Conservation (phyloP, 2,329 filamentous ascomycete species). For the Monilinia polystroma region DNA sequence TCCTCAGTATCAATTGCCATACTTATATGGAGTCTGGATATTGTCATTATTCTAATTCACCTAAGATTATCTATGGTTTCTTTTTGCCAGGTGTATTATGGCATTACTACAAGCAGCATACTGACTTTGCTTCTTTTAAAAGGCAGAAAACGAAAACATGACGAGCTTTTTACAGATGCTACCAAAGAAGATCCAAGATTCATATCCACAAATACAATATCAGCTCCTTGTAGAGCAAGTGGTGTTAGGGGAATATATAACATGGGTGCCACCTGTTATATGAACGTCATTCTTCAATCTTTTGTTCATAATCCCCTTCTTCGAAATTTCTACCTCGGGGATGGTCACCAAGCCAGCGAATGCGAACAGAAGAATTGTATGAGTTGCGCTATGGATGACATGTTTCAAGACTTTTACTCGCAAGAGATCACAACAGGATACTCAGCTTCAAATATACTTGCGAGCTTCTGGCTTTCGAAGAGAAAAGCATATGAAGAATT, state of each 20-base stretch:
- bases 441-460: slow-evolving; percentile 83
- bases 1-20: not conserved
- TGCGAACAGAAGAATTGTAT: slow-evolving; percentile 65
- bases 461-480: slow-evolving; percentile 86
- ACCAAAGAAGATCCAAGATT: slow-evolving; percentile 72
- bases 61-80: not conserved
- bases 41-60: not conserved
- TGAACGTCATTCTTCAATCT: slow-evolving; percentile 92
- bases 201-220: slow-evolving; percentile 73
- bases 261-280: slow-evolving; percentile 97
- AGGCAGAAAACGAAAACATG: slow-evolving; percentile 73
- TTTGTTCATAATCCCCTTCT: slow-evolving; percentile 92
- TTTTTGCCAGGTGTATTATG: not conserved
- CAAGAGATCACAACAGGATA: slow-evolving; percentile 83
- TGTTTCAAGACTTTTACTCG: slow-evolving; percentile 70
- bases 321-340: slow-evolving; percentile 86
- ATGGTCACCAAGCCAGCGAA: slow-evolving; percentile 77
- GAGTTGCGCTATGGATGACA: slow-evolving; percentile 70
- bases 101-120: not conserved
- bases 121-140: slow-evolving; percentile 15
- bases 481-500: slow-evolving; percentile 69
- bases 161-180: slow-evolving; percentile 65
- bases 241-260: slow-evolving; percentile 93
- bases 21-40: not conserved
- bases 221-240: slow-evolving; percentile 79